These are phyloP conservation scores for Tetraselmis striata DNA, from an alignment of 139 green algal species.

Conservation along the genomic window DNA sequence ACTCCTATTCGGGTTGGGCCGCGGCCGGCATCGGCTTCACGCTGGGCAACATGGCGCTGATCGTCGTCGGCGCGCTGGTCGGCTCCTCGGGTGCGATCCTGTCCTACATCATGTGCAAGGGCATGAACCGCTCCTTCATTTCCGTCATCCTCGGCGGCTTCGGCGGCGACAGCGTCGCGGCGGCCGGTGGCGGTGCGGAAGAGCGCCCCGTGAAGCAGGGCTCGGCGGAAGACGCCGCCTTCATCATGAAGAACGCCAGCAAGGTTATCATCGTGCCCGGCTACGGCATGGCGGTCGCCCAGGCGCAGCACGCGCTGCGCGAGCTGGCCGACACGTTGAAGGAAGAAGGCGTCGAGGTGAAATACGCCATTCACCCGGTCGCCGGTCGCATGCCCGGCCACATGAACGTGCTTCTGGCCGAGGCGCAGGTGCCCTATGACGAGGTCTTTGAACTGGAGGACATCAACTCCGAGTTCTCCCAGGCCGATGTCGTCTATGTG, in stretches of 20 bases:
- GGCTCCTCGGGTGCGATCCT: slow-evolving; percentile 81
- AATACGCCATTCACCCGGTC: slow-evolving; percentile 76
- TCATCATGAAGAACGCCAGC: slow-evolving; percentile 25
- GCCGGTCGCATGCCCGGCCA: slow-evolving; percentile 79
- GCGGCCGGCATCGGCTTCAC: too few relatives aligned
- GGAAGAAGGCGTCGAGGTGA: slow-evolving; percentile 30
- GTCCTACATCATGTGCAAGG: slow-evolving; percentile 92
- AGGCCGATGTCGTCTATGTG: slow-evolving; percentile 22
- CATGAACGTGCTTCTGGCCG: too few relatives aligned
- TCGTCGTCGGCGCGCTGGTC: slow-evolving; percentile 76
- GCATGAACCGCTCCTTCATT: slow-evolving; percentile 79
- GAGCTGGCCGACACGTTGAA: slow-evolving; percentile 49
- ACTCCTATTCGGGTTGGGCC: slow-evolving; percentile 61
- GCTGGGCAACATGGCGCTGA: slow-evolving; percentile 79
- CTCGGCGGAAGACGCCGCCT: neutral
- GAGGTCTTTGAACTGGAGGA: slow-evolving; percentile 29
- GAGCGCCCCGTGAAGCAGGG: neutral
- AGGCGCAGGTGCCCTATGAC: slow-evolving; percentile 29
- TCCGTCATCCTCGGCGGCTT: slow-evolving; percentile 86
- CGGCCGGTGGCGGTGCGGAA: neutral
- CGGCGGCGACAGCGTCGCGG: too few relatives aligned
- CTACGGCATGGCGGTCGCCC: slow-evolving; percentile 82
- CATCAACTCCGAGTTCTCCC: slow-evolving; percentile 25
- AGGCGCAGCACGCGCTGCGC: slow-evolving; percentile 68
- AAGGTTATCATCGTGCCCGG: slow-evolving; percentile 82